Evolutionary conservation across 2,329 filamentous ascomycete genomes (phyloP), one percentile per base, ranked within the genome.

Genomic region (Pseudogymnoascus sp.): DNA sequence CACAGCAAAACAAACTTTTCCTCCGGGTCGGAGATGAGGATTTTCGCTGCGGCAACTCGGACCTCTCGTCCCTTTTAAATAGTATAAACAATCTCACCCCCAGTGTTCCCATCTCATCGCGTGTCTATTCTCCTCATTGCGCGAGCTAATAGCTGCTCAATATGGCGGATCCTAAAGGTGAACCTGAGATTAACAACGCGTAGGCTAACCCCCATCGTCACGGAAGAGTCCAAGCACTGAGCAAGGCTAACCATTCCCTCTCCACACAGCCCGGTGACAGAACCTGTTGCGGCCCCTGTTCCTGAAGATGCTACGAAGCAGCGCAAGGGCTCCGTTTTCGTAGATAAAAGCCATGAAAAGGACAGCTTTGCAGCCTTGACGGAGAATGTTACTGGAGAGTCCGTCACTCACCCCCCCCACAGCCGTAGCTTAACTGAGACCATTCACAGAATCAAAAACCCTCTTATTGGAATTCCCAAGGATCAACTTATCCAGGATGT

Each of bases 381-480:
- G 1, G 41, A 67, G 15, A 69, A 69, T 38, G 62, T 61, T 5
- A 67, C 67, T 5, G 67, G 67, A 63, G 67, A 69, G 66, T 67
- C 25, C 1, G 66, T 64, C 12, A 22, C 18, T 22, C 22, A 50
- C 4, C 5, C 18, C 3, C 3, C 47, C n/a, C 1, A 41, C 22
- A 8, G 28, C 9, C 5, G 47, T 33, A 53, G 28, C 9, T 11
- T 35, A 8, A 53, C 47, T 53, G 15, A 61, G 20, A 58, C 37
- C 12, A 18, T 28, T 25, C 39, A 33, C 62, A 82, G 80, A 65
- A 78, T 82, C 67, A 75, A 75, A 59, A 84, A 84, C 65, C 80
- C 80, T n/a, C 74, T 87, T 8, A 75, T 78, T 37, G 82, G 81
- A 30, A 76, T 84, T 60, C 75, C 82, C 9, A 77, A 70, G 63